Conservation (phyloP, 371 early-diverging fungal genomes). For the Syncephalis plumigaleata region DNA sequence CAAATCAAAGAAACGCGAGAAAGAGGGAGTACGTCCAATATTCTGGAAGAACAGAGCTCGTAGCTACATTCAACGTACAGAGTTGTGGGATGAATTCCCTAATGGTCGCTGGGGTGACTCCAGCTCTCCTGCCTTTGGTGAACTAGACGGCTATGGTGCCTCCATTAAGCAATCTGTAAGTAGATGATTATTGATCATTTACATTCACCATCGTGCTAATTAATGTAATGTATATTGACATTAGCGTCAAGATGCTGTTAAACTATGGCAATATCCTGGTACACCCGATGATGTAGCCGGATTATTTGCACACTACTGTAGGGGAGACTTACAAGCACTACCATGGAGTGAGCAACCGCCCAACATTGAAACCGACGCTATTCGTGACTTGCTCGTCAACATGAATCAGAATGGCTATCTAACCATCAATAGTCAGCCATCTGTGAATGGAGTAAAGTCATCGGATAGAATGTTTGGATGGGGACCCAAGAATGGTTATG, state of each 20-base stretch:
- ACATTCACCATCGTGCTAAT: too few species aligned
- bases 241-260: conserved; percentile 25
- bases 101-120: conserved; percentile 98
- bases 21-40: conserved; percentile 91
- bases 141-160: conserved; percentile 80
- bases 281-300: conserved; percentile 41
- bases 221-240: background rate
- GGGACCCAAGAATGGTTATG: conserved; percentile 94
- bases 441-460: conserved; percentile 79
- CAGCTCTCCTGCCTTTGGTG: conserved; percentile 87
- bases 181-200: conserved; percentile 1
- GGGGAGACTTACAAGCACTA: conserved; percentile 50
- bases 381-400: conserved; percentile 44
- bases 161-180: conserved; percentile 45
- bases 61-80: conserved; percentile 84
- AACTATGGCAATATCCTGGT: conserved; percentile 66
- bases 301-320: conserved; percentile 71
- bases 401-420: conserved; percentile 73
- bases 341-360: conserved; percentile 89
- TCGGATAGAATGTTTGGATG: conserved; percentile 73
- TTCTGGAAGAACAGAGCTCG: conserved; percentile 92
- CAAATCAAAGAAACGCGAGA: conserved; percentile 51
- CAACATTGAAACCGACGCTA: conserved; percentile 59
- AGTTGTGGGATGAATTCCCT: conserved; percentile 95
- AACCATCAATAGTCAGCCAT: conserved; percentile 93